Conservation (phyloP, 768 basidiomycete species). For the Dioszegia aurantiaca region DNA sequence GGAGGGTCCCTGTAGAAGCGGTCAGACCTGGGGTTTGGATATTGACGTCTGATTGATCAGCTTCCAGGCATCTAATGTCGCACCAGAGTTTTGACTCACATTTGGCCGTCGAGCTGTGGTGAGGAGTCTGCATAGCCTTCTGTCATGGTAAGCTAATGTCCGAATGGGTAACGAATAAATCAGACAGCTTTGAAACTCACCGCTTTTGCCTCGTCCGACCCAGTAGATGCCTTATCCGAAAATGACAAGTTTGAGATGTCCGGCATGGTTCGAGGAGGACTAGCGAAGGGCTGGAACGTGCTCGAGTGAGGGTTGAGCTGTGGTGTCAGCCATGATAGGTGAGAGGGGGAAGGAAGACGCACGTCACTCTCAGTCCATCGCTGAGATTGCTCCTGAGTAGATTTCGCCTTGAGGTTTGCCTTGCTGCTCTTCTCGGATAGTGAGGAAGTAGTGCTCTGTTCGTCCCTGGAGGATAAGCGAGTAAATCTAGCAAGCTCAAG, state of each 20-base stretch:
- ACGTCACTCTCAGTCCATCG: conserved; percentile 1
- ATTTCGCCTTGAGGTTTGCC: neutral
- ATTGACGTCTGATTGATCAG: conserved; percentile 1
- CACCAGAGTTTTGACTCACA: neutral
- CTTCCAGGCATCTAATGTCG: neutral
- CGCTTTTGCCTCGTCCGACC: conserved; percentile 6
- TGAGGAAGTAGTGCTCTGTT: conserved; percentile 7
- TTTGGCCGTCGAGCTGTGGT: conserved; percentile 1
- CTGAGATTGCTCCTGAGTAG: neutral
- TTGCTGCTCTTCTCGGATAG: neutral
- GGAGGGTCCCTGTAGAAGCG: conserved; percentile 8
- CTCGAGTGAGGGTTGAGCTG: conserved; percentile 18
- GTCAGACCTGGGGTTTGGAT: conserved; percentile 10
- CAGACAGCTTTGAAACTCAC: neutral
- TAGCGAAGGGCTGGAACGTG: conserved; percentile 15
- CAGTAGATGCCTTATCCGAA: conserved; percentile 5
- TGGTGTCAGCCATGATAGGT: neutral
- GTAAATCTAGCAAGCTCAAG: too few species aligned
- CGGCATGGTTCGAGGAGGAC: conserved; percentile 12
- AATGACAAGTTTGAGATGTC: conserved; percentile 11
- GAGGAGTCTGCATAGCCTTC: neutral
- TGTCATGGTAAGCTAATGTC: neutral
- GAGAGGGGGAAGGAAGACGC: conserved; percentile 6
- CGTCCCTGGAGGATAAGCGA: neutral
- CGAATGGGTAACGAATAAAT: neutral